Evolutionary conservation across 2,329 filamentous ascomycete genomes (phyloP).

Genomic region (Colletotrichum somersetense): DNA sequence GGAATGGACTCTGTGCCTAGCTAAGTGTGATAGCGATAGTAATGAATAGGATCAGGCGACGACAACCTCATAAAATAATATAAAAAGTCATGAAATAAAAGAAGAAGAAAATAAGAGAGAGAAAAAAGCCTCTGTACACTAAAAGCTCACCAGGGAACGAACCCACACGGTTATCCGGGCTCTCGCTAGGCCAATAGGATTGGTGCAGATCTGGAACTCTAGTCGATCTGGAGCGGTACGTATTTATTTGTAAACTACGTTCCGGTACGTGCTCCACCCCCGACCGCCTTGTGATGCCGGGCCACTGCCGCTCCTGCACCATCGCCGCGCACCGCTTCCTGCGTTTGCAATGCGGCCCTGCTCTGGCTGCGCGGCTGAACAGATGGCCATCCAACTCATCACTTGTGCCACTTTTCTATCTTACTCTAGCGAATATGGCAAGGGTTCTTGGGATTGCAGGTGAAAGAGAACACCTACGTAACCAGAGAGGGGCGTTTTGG

Average conservation of each 20-base stretch:
- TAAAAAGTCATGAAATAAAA: not conserved
- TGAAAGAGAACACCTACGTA: not conserved
- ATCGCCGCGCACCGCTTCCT: constrained; percentile 22
- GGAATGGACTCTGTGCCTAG: constrained; percentile 6
- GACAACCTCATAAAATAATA: constrained; percentile 10
- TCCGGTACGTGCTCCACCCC: constrained; percentile 4
- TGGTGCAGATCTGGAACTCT: not conserved
- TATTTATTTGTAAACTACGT: not conserved
- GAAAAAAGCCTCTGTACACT: not conserved
- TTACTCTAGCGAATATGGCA: not conserved
- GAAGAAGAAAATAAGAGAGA: too few species aligned
- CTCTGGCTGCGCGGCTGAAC: constrained; percentile 3
- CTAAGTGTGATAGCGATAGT: not conserved
- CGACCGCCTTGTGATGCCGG: constrained; percentile 29
- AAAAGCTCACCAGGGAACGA: not conserved
- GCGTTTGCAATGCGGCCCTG: constrained; percentile 12
- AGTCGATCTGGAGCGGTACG: not conserved
- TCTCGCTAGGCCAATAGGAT: constrained; percentile 7
- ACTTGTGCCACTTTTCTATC: constrained; percentile 9
- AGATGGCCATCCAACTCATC: not conserved
- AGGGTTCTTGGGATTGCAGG: not conserved
- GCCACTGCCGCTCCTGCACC: constrained; percentile 20
- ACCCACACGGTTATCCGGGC: not conserved
- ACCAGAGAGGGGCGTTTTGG: not conserved
- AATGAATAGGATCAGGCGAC: constrained; percentile 11